Conservation (phyloP, 2,329 filamentous ascomycete species). For the Beauveria bassiana region DNA sequence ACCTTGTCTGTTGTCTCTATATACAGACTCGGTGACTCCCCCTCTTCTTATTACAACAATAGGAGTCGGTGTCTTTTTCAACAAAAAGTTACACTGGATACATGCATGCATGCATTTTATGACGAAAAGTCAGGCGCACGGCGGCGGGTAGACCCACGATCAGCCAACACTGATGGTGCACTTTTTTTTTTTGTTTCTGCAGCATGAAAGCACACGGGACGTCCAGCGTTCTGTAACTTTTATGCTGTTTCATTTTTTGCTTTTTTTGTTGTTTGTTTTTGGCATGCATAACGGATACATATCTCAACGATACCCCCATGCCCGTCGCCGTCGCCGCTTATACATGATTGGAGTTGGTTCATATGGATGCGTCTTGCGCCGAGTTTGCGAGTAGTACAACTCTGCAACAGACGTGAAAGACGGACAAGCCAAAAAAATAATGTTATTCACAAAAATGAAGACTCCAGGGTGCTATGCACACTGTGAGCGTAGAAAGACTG, state of each 20-base stretch:
- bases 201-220: neutral
- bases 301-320: conserved; percentile 15
- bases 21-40: conserved; percentile 14
- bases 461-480: neutral
- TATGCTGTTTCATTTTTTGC: neutral
- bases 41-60: conserved; percentile 22
- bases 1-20: conserved; percentile 14
- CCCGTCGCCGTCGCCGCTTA: conserved; percentile 12
- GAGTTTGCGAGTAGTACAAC: neutral
- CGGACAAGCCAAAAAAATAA: conserved; percentile 8
- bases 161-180: conserved; percentile 2
- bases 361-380: neutral
- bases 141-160: conserved; percentile 11
- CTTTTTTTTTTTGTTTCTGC: neutral
- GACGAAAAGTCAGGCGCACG: conserved; percentile 10
- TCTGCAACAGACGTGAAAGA: neutral
- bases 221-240: neutral
- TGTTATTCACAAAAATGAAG: neutral
- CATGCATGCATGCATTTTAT: conserved; percentile 13
- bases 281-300: conserved; percentile 14
- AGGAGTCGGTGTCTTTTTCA: conserved; percentile 31
- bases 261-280: conserved; percentile 5
- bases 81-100: conserved; percentile 32
- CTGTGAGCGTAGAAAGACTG: neutral
- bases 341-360: conserved; percentile 13